These are phyloP conservation scores for Penicillium psychrosexuale DNA, from an alignment of 2,329 filamentous ascomycete genomes.

Conservation along the genomic window DNA sequence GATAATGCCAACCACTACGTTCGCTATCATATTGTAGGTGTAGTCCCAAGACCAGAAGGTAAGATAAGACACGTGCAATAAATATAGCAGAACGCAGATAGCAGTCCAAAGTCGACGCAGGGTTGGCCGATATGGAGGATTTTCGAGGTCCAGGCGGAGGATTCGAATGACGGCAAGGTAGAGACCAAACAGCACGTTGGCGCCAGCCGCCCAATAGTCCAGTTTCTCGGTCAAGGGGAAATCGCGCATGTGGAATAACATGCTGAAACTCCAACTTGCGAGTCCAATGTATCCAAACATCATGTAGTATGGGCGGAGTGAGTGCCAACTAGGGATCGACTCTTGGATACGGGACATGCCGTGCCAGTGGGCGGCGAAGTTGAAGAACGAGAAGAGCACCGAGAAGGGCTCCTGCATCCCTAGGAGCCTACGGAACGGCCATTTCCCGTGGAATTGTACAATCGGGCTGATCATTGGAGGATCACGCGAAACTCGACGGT, in stretches of 20 bases:
- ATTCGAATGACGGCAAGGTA: constrained; percentile 81
- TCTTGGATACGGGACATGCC: constrained; percentile 70
- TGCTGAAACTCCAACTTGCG: constrained; percentile 80
- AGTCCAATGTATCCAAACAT: constrained; percentile 77
- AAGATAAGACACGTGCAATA: constrained; percentile 75
- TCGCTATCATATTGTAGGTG: constrained; percentile 96
- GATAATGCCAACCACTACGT: constrained; percentile 74
- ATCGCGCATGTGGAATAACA: constrained; percentile 90
- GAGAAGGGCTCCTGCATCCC: constrained; percentile 95
- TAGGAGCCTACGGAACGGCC: constrained; percentile 87
- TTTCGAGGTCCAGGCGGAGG: constrained; percentile 69
- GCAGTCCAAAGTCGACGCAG: constrained; percentile 72
- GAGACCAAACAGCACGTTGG: constrained; percentile 83
- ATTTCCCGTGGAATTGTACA: constrained; percentile 97
- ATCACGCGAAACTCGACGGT: constrained; percentile 62
- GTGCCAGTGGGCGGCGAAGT: constrained; percentile 78
- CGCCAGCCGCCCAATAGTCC: constrained; percentile 93
- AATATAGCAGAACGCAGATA: constrained; percentile 68
- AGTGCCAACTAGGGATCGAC: constrained; percentile 68
- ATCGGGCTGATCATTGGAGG: constrained; percentile 64
- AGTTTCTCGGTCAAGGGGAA: constrained; percentile 83
- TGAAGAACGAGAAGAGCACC: constrained; percentile 88
- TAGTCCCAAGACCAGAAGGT: constrained; percentile 90
- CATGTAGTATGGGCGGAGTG: constrained; percentile 76
- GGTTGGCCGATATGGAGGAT: constrained; percentile 47